Percentiles rank a stretch among this genome's conserved stretches.
Conservation (phyloP, 2,329 filamentous ascomycete species). For the Coleophoma cylindrospora region DNA sequence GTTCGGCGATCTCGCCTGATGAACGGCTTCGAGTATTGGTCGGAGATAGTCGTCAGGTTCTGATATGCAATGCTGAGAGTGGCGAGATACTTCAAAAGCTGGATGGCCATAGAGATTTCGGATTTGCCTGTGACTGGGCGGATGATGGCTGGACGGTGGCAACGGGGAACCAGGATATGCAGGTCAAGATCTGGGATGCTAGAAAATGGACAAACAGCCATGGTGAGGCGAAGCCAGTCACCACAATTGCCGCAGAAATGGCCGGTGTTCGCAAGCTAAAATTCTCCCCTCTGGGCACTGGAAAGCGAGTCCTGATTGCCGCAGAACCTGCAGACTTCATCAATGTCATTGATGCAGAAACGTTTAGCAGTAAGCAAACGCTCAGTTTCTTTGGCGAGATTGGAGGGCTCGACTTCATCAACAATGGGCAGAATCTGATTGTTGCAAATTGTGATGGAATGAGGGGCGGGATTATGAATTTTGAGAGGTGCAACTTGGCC, state of each 20-base stretch:
- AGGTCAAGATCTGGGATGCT: constrained; percentile 71
- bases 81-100: constrained; percentile 54
- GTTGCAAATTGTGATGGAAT: constrained; percentile 61
- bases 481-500: constrained; percentile 24
- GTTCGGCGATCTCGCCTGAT: constrained; percentile 67
- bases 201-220: constrained; percentile 57
- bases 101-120: constrained; percentile 62
- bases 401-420: constrained; percentile 61
- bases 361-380: constrained; percentile 60
- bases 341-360: constrained; percentile 64
- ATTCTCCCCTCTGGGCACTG: constrained; percentile 68
- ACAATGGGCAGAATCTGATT: constrained; percentile 63
- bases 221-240: constrained; percentile 41
- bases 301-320: constrained; percentile 61
- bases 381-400: constrained; percentile 74
- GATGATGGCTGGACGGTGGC: constrained; percentile 72
- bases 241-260: constrained; percentile 58
- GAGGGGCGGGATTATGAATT: constrained; percentile 51
- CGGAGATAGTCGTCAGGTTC: constrained; percentile 60
- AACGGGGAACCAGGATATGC: constrained; percentile 72
- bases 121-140: constrained; percentile 76
- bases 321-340: constrained; percentile 74
- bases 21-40: constrained; percentile 67
- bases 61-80: constrained; percentile 66
- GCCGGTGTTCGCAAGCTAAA: constrained; percentile 63